Base-by-base conservation (phyloP, 1,284 basidiomycete species). In the Cutaneotrichosporon sp. region DNA sequence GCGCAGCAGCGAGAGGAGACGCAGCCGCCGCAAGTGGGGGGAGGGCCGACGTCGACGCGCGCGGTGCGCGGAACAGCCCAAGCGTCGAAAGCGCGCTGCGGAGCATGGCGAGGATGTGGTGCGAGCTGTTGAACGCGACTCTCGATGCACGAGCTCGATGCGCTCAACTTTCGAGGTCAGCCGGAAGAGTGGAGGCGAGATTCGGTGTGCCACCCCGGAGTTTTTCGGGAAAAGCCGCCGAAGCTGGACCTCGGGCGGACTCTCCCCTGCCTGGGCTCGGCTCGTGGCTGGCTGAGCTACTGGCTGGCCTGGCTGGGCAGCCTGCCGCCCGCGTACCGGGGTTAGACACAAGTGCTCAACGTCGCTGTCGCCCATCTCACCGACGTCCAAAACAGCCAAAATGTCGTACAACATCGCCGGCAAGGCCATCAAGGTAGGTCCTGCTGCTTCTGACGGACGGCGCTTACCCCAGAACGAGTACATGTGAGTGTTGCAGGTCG, bases 401-500 rank as follows among this genome's bases (percentile, higher is more conserved):
- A 75, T 75, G 74, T 75, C 74, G 39, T 75, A 75, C 72, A 65
- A 48, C 51, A 75, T 75, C 63, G 70, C 71, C 46, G 74, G 74
- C 61, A 57, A 60, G 57, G 67, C 63, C 58, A 73, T 75, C 66
- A 75, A 75, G 66, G 74, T 75, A 57, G 60, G 71, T 63, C 14
- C 35, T 7, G 2, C 7, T 4, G 49, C 24, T 22, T 8, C 17
- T 3, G 19, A 7, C 16, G 27, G 6, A 27, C 22, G 11, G 22
- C 5, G 41, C 39, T 43, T 38, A 46, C 26, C 8, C 10, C 52
- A 71, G 68, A 71, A 71, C 65, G 68, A 71, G 65, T 71, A 71
- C 63, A 60, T 71, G 68, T 70, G 57, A 59, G 68, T 62, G 24
- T 31, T 14, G 41, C n/a, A 11, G 19, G 42, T 10, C 14, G 29